Evolutionary conservation across 1,139 yeast species (phyloP).

Genomic region (Magnusiomyces paraingens): DNA sequence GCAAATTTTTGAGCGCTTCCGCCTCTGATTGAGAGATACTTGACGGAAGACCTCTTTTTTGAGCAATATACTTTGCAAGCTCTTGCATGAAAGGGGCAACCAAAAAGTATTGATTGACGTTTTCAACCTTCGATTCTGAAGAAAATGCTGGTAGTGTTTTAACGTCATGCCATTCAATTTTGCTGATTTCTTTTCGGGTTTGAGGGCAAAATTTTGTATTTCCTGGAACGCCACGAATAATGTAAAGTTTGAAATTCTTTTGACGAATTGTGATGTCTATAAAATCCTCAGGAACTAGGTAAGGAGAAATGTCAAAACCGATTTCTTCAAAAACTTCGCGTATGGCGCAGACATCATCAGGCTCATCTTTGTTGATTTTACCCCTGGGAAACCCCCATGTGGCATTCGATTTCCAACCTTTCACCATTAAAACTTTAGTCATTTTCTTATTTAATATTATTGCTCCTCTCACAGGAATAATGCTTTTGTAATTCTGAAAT

Average conservation of each 20-base stretch:
- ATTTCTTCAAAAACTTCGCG: constrained; percentile 94
- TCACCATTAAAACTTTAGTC: constrained; percentile 69
- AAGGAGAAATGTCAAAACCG: constrained; percentile 75
- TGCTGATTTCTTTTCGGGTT: constrained; percentile 77
- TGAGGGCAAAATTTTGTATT: constrained; percentile 65
- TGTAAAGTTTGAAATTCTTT: constrained; percentile 77
- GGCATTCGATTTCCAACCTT: constrained; percentile 73
- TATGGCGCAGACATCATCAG: constrained; percentile 86
- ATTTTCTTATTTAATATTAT: constrained; percentile 71
- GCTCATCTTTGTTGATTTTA: constrained; percentile 88
- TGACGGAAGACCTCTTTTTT: constrained; percentile 29
- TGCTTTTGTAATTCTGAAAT: constrained; percentile 78
- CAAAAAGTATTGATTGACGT: constrained; percentile 29
- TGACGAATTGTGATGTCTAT: constrained; percentile 78
- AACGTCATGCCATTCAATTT: constrained; percentile 58
- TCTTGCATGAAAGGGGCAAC: constrained; percentile 37
- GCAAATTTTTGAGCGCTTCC: constrained; percentile 30
- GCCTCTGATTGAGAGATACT: constrained; percentile 29
- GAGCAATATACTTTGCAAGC: constrained; percentile 28
- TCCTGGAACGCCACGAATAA: constrained; percentile 75
- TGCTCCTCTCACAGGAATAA: constrained; percentile 95
- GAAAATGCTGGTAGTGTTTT: constrained; percentile 39
- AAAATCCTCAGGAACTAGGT: constrained; percentile 61
- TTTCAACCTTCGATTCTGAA: constrained; percentile 17
- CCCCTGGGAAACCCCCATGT: constrained; percentile 98